A percentile compares a stretch with the other conserved stretches of the same genome.
Evolutionary conservation across 108 stramenopile genomes (phyloP).

Genomic region (Nannochloropsis salina): DNA sequence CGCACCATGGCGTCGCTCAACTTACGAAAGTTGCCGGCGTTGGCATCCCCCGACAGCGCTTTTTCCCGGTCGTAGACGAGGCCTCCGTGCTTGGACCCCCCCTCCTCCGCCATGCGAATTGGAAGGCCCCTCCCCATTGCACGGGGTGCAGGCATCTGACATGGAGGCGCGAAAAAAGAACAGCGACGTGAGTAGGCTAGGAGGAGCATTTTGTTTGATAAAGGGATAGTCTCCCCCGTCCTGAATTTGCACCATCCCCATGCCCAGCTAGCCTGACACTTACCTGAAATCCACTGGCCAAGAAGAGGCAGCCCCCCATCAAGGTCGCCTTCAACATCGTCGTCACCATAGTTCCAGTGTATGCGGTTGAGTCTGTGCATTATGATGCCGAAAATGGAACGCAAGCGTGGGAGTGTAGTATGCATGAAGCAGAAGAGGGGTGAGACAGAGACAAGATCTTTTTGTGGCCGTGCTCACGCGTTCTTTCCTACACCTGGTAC

Average conservation of each 20-base stretch:
- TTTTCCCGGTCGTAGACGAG: background rate
- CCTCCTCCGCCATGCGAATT: conserved; percentile 8
- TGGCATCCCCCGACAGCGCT: background rate
- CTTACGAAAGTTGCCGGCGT: conserved; percentile 11
- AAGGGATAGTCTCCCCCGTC: too few relatives aligned
- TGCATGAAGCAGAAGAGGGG: background rate
- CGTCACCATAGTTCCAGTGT: background rate
- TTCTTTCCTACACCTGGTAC: too few relatives aligned
- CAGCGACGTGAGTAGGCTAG: too few relatives aligned
- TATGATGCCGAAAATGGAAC: background rate
- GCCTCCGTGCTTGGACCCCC: background rate
- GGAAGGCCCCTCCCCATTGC: background rate
- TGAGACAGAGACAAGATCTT: background rate
- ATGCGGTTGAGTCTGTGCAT: background rate
- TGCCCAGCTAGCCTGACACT: background rate
- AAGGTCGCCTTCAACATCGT: background rate
- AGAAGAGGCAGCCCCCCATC: conserved; percentile 6
- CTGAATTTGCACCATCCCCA: too few relatives aligned
- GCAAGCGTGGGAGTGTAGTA: background rate
- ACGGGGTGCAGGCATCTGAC: background rate
- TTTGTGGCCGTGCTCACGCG: background rate
- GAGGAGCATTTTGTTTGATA: too few relatives aligned
- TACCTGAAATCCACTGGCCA: conserved; percentile 17
- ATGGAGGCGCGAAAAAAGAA: too few relatives aligned
- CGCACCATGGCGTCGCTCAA: background rate